Base-by-base conservation (phyloP, 2,329 filamentous ascomycete genomes). In the Sporothrix humicola region DNA sequence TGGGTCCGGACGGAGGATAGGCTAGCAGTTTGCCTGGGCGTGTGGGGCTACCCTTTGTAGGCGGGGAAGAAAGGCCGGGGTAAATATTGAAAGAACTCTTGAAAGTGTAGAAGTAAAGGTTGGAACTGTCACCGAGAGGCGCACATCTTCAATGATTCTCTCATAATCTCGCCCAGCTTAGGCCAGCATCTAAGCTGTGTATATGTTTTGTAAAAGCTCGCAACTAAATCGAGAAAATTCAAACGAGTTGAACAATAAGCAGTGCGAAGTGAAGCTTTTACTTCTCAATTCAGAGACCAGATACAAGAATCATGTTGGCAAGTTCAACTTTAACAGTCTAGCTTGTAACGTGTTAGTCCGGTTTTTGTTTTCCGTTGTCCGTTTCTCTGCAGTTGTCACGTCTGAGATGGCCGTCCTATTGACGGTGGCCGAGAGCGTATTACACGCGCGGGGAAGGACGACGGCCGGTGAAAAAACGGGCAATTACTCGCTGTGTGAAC, bases 1-100 rank as follows among this genome's bases (percentile, higher is more conserved):
- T 69, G 65, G 46, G 15, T 54, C 26, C 65, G 46, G 65, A 48
- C 46, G 46, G 65, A 69, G 65, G 48, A 65, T 65, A 65, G 61
- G 61, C 61, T 65, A 65, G 42, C 61, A 10, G 42, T 66, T 48
- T 66, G 15, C 61, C 42, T 66, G n/a, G 61, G 7, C 58, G 6
- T 20, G 26, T 23, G 61, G 42, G 42, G 61, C 61, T 26, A 8
- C 3, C 20, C 3, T 65, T 26, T 65, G 61, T 65, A 46, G 61
- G 61, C 61, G 61, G 61, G 61, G n/a, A 17, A 48, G 44, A 46
- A 48, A 12, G 37, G 20, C n/a, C 10, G 20, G 42, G 61, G n/a
- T 65, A 48, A 23, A 12, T 12, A 44, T 26, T 46, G n/a, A 48
- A 42, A 54, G n/a, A 54, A 54, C 8, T 54, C 52, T 2, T 54